These are phyloP conservation scores for Austroboletus niveus DNA, from an alignment of 1,284 basidiomycete genomes.

Conservation along the genomic window DNA sequence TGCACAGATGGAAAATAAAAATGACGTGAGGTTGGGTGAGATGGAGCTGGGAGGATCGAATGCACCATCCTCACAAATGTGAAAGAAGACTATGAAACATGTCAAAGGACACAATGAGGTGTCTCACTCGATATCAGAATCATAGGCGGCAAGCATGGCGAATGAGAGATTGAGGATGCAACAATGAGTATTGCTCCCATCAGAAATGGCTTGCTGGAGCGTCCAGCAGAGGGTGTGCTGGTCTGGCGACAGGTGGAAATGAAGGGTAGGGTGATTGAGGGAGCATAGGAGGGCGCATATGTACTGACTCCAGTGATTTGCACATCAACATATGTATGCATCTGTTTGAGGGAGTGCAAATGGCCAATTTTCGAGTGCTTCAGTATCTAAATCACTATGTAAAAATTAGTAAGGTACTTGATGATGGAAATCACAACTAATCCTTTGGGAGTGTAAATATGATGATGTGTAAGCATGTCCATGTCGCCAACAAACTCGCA, in stretches of 20 bases:
- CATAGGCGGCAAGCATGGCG: background rate
- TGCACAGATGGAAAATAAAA: background rate
- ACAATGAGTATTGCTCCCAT: too few species aligned
- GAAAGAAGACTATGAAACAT: conserved; percentile 1
- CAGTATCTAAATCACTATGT: background rate
- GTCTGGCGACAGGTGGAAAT: background rate
- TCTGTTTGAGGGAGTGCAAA: background rate
- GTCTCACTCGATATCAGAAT: background rate
- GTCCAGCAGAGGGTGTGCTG: too few species aligned
- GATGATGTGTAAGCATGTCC: background rate
- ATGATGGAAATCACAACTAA: background rate
- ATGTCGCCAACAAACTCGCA: background rate
- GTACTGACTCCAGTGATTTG: conserved; percentile 1
- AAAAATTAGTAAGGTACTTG: background rate
- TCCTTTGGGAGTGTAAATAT: conserved; percentile 5
- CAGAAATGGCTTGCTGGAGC: too few species aligned
- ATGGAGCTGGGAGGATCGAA: background rate
- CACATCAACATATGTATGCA: background rate
- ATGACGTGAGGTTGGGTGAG: background rate
- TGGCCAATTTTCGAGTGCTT: background rate
- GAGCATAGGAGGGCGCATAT: background rate
- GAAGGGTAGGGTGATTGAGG: background rate
- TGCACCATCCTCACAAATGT: conserved; percentile 2
- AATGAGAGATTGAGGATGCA: too few species aligned
- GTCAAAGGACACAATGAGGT: background rate